These are phyloP conservation scores for Fraxinus anomala DNA, from an alignment of 257 asterid genomes.

Conservation along the genomic window DNA sequence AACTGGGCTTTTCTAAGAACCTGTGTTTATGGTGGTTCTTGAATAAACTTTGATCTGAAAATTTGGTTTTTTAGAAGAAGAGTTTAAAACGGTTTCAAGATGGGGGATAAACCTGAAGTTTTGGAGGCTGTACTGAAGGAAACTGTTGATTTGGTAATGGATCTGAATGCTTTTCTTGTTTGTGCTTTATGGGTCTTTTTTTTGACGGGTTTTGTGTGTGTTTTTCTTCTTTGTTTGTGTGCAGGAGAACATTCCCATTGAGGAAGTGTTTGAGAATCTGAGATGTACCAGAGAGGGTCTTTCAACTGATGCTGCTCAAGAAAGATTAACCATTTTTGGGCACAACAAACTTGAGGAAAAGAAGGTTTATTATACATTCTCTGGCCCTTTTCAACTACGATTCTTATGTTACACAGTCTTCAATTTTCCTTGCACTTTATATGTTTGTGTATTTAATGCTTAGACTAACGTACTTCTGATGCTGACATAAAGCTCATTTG, in stretches of 20 bases:
- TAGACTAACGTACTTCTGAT: neutral
- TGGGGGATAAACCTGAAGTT: conserved; percentile 20
- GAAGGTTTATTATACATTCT: conserved; percentile 34
- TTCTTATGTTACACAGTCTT: neutral
- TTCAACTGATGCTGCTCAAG: conserved; percentile 46
- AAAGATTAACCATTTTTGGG: conserved; percentile 64
- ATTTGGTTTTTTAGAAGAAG: neutral
- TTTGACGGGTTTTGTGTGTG: neutral
- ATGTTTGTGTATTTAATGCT: neutral
- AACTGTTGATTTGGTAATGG: conserved; percentile 21
- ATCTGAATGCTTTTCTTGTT: conserved; percentile 1
- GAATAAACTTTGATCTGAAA: neutral
- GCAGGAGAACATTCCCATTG: conserved; percentile 68
- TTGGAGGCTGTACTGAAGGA: conserved; percentile 21
- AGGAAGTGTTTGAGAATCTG: conserved; percentile 64
- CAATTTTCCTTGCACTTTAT: neutral
- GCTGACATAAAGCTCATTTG: neutral
- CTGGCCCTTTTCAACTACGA: neutral
- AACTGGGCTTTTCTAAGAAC: neutral
- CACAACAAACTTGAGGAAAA: conserved; percentile 77
- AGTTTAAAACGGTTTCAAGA: neutral
- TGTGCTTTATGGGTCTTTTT: neutral
- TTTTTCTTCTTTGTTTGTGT: neutral
- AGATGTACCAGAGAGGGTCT: conserved; percentile 64
- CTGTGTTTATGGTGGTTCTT: conserved; percentile 8